Base-by-base conservation (phyloP, 169 alveolate genomes). In the Plasmodium chabaudi region DNA sequence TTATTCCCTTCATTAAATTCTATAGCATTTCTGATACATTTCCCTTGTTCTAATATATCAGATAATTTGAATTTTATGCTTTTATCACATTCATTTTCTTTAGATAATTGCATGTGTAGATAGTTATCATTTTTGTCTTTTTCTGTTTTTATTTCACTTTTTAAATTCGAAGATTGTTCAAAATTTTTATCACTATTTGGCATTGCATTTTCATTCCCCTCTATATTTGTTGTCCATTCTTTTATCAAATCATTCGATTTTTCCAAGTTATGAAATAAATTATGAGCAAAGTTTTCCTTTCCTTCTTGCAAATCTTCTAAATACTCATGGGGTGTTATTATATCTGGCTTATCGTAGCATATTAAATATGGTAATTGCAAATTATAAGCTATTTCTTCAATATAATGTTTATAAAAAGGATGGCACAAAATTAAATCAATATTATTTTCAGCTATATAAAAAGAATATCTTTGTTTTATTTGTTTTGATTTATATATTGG, bases 321-420 rank as follows among this genome's bases (percentile, higher is more conserved):
- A 82, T 82, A 82, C 60, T 82, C 74, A 49, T 82, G 86, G 46
- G 55, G 86, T 5, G 90, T 39, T 82, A 82, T 34, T 5, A 82
- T 25, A 82, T 82, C 90, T 13, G 90, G 90, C 17, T 71, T 82
- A n/a, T 82, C 90, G n/a, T 82, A 82, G 53, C 82, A 67, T 44
- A 82, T 82, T 39, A 82, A 56, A 82, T 56, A 82, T 9, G 90
- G 90, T 39, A 82, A 67, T 82, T 82, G 90, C 55, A 82, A 57
- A 47, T 82, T 65, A 9, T 67, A 71, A 0, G 90, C 39, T 56
- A 82, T 82, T 68, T 82, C 90, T 57, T 82, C 90, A 25, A 82
- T 82, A 47, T 67, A 82, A 68, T 82, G 90, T 49, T 82, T 82
- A 51, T 82, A 82, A 46, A 82, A 82, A 42, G 90, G 90, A 82